These are phyloP conservation scores for Pseudogymnoascus sp. DNA, from an alignment of 2,329 filamentous ascomycete species.

Conservation along the genomic window DNA sequence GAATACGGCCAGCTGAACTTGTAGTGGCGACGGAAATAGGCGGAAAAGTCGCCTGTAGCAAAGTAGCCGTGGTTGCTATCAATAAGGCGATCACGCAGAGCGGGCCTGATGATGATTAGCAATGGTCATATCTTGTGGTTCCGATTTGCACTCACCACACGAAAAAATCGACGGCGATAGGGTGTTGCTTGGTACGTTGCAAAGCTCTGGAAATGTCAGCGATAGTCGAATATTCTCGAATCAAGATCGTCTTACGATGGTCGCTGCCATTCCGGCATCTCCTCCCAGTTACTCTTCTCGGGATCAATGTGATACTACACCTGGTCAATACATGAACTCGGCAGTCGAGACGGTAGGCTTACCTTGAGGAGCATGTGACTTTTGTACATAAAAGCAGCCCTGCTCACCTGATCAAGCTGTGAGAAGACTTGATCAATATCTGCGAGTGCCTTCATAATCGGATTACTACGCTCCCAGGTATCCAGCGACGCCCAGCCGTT, in stretches of 20 bases:
- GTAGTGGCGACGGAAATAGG: conserved; percentile 15
- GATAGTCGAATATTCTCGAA: neutral
- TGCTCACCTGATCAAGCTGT: conserved; percentile 17
- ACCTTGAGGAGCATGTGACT: conserved; percentile 17
- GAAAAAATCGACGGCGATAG: conserved; percentile 17
- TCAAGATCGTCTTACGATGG: conserved; percentile 12
- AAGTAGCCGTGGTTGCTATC: conserved; percentile 15
- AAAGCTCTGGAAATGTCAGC: conserved; percentile 8
- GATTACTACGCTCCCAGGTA: conserved; percentile 14
- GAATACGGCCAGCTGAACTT: conserved; percentile 17
- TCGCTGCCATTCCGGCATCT: conserved; percentile 17
- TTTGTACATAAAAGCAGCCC: conserved; percentile 17
- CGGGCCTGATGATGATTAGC: conserved; percentile 11
- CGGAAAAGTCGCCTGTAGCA: conserved; percentile 12
- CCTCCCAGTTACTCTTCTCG: conserved; percentile 13
- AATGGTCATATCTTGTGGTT: neutral
- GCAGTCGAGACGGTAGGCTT: neutral
- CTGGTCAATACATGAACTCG: neutral
- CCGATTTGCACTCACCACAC: conserved; percentile 10
- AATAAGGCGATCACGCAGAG: conserved; percentile 16
- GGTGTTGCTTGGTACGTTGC: conserved; percentile 15
- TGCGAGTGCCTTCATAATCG: conserved; percentile 14
- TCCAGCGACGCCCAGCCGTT: conserved; percentile 10
- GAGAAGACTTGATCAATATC: conserved; percentile 17
- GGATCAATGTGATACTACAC: conserved; percentile 17